Conservation (phyloP, 192 early-diverging fungal species). For the Coemansia sp. region DNA sequence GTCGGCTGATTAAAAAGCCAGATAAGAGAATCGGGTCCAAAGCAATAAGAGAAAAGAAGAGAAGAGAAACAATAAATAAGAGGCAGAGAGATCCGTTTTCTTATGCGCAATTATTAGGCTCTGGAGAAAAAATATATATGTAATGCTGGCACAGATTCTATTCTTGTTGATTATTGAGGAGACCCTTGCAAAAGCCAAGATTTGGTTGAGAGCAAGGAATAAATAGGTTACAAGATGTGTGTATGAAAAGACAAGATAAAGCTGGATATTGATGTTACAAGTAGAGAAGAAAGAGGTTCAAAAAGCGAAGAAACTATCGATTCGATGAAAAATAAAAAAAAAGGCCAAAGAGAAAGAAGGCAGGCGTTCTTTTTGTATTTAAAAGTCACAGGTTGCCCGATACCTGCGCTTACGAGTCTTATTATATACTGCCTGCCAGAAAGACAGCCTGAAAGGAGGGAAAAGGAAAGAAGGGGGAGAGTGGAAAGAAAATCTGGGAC, state of each 20-base stretch:
- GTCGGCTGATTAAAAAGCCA: neutral
- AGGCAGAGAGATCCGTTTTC: no score
- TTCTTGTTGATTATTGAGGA: neutral
- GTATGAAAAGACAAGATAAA: neutral
- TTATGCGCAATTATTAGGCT: neutral
- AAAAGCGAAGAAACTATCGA: neutral
- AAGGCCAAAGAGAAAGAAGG: neutral
- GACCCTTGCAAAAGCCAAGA: constrained; percentile 1
- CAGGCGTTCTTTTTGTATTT: neutral
- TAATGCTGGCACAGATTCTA: neutral
- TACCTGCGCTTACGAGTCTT: neutral
- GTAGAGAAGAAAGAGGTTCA: neutral
- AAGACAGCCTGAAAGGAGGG: neutral
- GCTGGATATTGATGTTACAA: neutral
- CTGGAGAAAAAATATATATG: neutral
- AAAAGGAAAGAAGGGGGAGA: neutral
- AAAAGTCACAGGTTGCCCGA: neutral
- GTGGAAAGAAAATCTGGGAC: constrained; percentile 1
- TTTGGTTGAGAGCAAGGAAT: neutral
- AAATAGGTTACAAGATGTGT: constrained; percentile 2
- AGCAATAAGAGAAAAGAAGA: neutral
- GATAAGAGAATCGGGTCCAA: neutral
- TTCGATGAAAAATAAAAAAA: constrained; percentile 1
- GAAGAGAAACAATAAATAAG: no score
- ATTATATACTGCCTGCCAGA: neutral